Conservation (phyloP, 2,329 filamentous ascomycete genomes). For the Teratosphaeria viscida region DNA sequence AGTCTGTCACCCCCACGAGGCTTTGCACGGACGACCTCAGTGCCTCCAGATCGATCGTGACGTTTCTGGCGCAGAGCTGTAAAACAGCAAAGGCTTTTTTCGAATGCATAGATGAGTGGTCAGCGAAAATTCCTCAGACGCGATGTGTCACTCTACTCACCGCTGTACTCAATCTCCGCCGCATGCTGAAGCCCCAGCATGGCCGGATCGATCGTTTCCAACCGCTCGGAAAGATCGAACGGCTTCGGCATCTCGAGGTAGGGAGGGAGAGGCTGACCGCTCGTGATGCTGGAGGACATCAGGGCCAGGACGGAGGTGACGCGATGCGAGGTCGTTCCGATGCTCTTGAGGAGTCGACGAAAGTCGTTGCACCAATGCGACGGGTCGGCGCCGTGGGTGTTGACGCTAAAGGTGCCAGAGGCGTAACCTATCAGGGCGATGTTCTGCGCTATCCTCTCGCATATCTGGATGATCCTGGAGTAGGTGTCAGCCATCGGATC, state of each 20-base stretch:
- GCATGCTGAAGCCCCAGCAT: constrained; percentile 45
- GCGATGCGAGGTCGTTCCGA: constrained; percentile 51
- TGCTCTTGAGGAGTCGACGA: constrained; percentile 42
- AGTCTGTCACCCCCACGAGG: constrained; percentile 61
- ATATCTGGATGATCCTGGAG: constrained; percentile 46
- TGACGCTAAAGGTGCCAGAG: constrained; percentile 40
- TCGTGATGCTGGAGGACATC: constrained; percentile 55
- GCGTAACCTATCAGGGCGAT: constrained; percentile 56
- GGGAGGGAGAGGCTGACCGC: constrained; percentile 57
- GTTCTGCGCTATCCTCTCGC: constrained; percentile 55
- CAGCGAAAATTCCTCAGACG: not conserved
- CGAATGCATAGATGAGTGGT: not conserved
- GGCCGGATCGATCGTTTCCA: constrained; percentile 48
- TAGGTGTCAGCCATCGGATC: not conserved
- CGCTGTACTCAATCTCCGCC: not conserved
- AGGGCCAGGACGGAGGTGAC: constrained; percentile 58
- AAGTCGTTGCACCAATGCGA: constrained; percentile 53
- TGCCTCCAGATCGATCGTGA: not conserved
- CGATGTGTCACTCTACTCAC: not conserved
- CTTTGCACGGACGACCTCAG: constrained; percentile 38
- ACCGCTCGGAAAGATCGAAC: constrained; percentile 47
- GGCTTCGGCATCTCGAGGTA: constrained; percentile 54
- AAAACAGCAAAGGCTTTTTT: not conserved
- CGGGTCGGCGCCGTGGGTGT: constrained; percentile 29
- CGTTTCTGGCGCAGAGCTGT: not conserved